These are phyloP conservation scores for Pistacia integerrima DNA, from an alignment of 345 rosid species.

Conservation along the genomic window DNA sequence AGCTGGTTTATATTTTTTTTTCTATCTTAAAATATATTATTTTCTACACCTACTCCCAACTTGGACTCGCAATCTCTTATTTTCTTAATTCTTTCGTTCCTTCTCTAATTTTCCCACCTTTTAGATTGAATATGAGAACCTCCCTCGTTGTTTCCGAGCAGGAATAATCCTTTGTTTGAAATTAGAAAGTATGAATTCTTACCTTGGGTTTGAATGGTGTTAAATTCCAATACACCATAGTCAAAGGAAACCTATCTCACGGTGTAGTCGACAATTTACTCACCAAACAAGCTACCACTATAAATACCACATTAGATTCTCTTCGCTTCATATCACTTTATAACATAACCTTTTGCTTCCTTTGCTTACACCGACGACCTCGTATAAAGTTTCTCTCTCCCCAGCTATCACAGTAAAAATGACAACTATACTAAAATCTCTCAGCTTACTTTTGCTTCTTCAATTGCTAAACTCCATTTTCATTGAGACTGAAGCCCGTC, in stretches of 20 bases:
- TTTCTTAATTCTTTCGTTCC: neutral
- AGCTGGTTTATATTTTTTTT: neutral
- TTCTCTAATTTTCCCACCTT: neutral
- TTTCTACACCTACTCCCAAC: neutral
- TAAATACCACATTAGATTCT: constrained; percentile 15
- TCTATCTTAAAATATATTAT: neutral
- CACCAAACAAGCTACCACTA: neutral
- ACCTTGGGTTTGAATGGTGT: neutral
- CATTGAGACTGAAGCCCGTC: constrained; percentile 39
- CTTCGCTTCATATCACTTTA: neutral
- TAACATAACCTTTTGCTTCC: neutral
- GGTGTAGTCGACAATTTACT: neutral
- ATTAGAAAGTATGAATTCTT: neutral
- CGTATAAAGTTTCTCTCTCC: neutral
- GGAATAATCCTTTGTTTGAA: neutral
- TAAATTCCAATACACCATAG: neutral
- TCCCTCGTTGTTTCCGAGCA: constrained; percentile 34
- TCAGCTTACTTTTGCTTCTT: constrained; percentile 26
- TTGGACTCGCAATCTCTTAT: constrained; percentile 24
- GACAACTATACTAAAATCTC: constrained; percentile 28
- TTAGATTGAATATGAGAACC: constrained; percentile 15
- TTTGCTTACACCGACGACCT: neutral
- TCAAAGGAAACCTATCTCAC: constrained; percentile 18
- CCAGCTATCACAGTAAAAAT: constrained; percentile 14
- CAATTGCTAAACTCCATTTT: constrained; percentile 26